phyloP scores from a whole-genome alignment of 306 rosid species.

The Quercus variabilis region DNA sequence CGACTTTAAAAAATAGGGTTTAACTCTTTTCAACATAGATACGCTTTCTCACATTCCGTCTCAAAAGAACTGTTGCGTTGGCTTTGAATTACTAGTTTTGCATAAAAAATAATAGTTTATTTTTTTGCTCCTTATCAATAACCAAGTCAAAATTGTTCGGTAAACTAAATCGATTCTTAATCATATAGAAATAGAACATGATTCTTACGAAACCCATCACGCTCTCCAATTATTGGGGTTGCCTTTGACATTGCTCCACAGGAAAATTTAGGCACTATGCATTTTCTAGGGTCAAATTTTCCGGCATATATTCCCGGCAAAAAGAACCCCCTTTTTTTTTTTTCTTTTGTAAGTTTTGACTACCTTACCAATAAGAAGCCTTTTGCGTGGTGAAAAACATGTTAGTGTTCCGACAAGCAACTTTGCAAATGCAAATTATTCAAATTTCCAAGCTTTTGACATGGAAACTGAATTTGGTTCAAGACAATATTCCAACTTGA shows the following conservation, averaged over 20 bases:
- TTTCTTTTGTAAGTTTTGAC: no score
- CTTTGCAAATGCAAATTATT: background rate
- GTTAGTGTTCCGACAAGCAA: slow-evolving; percentile 9
- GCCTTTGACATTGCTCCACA: background rate
- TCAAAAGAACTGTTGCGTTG: background rate
- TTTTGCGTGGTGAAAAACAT: slow-evolving; percentile 12
- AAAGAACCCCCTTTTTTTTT: background rate
- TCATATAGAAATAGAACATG: background rate
- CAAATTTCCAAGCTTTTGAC: background rate
- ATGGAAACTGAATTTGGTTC: background rate
- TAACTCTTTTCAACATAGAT: background rate
- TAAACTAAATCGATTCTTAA: background rate
- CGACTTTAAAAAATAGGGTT: background rate
- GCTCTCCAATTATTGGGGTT: slow-evolving; percentile 9
- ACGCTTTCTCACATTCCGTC: background rate
- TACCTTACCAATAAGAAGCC: slow-evolving; percentile 22
- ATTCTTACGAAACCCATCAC: slow-evolving; percentile 19
- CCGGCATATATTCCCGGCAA: background rate
- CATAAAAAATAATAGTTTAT: no score
- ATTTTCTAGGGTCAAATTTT: slow-evolving; percentile 13
- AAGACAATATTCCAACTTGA: background rate
- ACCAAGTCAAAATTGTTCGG: slow-evolving; percentile 14
- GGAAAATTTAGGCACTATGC: slow-evolving; percentile 2
- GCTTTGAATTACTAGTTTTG: background rate
- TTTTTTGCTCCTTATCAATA: background rate